Percentiles rank a stretch among this genome's conserved stretches.
Evolutionary conservation across 139 green algal genomes (phyloP).

Genomic region (Tetratostichococcus sp.): DNA sequence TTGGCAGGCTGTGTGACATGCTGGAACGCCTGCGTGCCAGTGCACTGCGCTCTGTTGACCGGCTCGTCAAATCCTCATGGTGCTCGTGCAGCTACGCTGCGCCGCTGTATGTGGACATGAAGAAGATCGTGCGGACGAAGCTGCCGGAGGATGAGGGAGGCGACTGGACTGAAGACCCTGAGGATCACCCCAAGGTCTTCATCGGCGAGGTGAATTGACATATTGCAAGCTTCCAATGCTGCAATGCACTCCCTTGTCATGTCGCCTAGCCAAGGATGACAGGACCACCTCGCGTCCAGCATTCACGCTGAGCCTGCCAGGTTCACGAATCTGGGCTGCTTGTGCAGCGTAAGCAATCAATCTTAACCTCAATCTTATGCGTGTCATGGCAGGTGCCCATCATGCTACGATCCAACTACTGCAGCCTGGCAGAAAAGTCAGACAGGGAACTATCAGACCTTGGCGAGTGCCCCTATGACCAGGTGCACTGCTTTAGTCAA

Average conservation of each 20-base stretch:
- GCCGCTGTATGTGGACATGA: conserved; percentile 91
- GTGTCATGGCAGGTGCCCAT: conserved; percentile 84
- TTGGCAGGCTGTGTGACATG: too few relatives aligned
- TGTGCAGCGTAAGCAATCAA: too few relatives aligned
- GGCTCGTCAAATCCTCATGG: background rate
- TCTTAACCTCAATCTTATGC: too few relatives aligned
- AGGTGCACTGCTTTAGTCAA: too few relatives aligned
- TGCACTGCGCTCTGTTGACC: too few relatives aligned
- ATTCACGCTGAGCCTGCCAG: too few relatives aligned
- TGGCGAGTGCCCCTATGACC: conserved; percentile 95
- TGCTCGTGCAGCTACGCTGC: conserved; percentile 74
- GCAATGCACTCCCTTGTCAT: too few relatives aligned
- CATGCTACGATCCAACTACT: conserved; percentile 94
- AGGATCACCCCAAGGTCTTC: conserved; percentile 75
- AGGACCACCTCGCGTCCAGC: too few relatives aligned
- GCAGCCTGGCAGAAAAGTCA: conserved; percentile 72
- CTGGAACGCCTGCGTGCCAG: too few relatives aligned
- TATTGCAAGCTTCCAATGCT: too few relatives aligned
- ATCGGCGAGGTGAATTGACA: conserved; percentile 68
- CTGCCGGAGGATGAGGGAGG: conserved; percentile 13
- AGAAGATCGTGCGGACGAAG: conserved; percentile 61
- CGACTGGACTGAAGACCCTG: conserved; percentile 43
- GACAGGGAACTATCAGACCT: conserved; percentile 85
- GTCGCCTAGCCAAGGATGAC: too few relatives aligned
- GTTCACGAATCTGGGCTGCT: too few relatives aligned